Percentiles rank a stretch among this genome's conserved stretches.
Conservation (phyloP, 495 filamentous ascomycete species). For the Aspergillus leporis region DNA sequence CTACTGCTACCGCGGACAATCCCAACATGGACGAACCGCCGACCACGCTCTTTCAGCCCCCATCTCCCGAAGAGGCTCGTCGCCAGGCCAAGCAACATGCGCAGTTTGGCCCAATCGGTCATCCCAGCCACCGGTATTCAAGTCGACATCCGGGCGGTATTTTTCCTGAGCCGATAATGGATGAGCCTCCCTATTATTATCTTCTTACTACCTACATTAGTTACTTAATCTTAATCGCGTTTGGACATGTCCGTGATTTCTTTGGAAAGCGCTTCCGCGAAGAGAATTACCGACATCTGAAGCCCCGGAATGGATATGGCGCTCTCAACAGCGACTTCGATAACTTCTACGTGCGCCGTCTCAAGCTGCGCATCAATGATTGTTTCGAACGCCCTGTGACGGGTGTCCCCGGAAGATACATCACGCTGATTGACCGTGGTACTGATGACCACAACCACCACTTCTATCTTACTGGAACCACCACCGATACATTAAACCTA, state of each 20-base stretch:
- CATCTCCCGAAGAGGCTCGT: constrained; percentile 80
- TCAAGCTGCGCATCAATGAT: constrained; percentile 94
- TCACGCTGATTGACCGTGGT: constrained; percentile 84
- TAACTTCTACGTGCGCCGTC: constrained; percentile 91
- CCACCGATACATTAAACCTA: constrained; percentile 95
- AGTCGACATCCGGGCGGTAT: constrained; percentile 78
- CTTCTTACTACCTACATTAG: constrained; percentile 96
- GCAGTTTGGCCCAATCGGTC: constrained; percentile 86
- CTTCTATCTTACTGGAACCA: constrained; percentile 84
- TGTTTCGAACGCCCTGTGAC: constrained; percentile 91
- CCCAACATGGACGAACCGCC: constrained; percentile 69
- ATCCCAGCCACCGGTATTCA: constrained; percentile 78
- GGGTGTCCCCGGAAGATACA: constrained; percentile 90
- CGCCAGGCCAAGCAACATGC: constrained; percentile 77
- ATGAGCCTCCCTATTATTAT: constrained; percentile 96
- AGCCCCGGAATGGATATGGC: constrained; percentile 83
- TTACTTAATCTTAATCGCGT: constrained; percentile 92
- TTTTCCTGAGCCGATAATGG: constrained; percentile 81
- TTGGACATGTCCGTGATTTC: constrained; percentile 94
- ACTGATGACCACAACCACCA: constrained; percentile 86
- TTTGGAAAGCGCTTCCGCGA: constrained; percentile 94
- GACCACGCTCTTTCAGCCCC: constrained; percentile 87
- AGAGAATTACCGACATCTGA: constrained; percentile 79
- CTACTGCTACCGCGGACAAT: constrained; percentile 81
- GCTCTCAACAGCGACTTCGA: constrained; percentile 98